Evolutionary conservation across 768 basidiomycete genomes (phyloP), one percentile per base, ranked within the genome.

Genomic region (Neoboletus brunneissimus): DNA sequence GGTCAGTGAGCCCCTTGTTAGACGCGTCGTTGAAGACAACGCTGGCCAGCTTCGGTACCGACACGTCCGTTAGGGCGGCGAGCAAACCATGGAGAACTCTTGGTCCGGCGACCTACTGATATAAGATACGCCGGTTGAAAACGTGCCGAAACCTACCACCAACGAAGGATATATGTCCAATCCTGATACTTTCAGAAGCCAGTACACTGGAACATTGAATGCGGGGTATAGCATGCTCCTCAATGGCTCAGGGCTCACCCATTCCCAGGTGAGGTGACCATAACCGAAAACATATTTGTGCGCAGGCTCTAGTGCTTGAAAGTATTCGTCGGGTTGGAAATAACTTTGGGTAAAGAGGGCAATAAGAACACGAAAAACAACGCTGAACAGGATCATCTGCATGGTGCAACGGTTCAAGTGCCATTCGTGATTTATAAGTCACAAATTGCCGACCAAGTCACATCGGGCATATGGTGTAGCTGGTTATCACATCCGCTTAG

Each of bases 311-410:
- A 98, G 80, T 7, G 94, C 83, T 68, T 99, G 97, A 64, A 89
- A 98, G 72, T 90, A 96, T 72, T 98, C 97, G 72, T 99, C 97
- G 10, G 97, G 94, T 70, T 98, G 95, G 70, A 98, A 98, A 75
- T 89, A 90, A 5, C 94, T 92, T 52, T 81, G 79, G 0, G 92
- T 94, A 40, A 75, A 73, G 32, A 95, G 67, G 0, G 91, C 87
- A 44, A 91, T 75, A 9, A 74, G 55, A 49, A 89, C 69, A 45
- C 90, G 84, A 60, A 84, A 65, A 22, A 64, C 52, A 31, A 86
- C 54, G n/a, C 81, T 76, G 50, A 79, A 57, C 35, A 67, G 18
- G 41, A 70, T 61, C 58, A 22, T 54, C 38, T 29, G 16, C 41
- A 37, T 43, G 8, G 18, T 11, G 12, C 22, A 18, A 13, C 1